These are phyloP conservation scores for Hemileccinum rubropunctum DNA, from an alignment of 768 basidiomycete genomes.

Conservation along the genomic window DNA sequence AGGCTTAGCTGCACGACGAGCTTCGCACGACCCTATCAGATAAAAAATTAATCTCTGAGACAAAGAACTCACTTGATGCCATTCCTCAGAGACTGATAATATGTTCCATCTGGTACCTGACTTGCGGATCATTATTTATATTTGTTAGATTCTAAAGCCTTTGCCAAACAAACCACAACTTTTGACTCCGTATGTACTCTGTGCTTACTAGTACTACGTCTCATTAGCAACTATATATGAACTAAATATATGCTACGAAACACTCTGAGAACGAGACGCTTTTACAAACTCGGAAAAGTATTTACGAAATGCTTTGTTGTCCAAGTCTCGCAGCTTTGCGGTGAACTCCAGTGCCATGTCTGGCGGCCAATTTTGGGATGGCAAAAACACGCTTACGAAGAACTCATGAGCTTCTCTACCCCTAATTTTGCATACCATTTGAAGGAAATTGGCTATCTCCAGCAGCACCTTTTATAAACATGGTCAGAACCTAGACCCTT, in stretches of 20 bases:
- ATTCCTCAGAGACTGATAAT: constrained; percentile 18
- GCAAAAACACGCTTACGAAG: constrained; percentile 76
- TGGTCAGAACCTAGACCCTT: not conserved
- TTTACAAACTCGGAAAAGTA: constrained; percentile 85
- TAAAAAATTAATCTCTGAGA: not conserved
- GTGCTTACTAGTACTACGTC: too few species aligned
- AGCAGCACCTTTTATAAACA: constrained; percentile 63
- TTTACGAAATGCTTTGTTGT: constrained; percentile 76
- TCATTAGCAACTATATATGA: not conserved
- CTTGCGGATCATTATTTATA: constrained; percentile 24
- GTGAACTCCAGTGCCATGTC: constrained; percentile 77
- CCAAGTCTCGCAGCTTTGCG: constrained; percentile 68
- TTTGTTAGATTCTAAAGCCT: constrained; percentile 33
- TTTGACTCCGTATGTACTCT: not conserved
- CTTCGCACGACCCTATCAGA: constrained; percentile 19
- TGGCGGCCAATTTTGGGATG: constrained; percentile 84
- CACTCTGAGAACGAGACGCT: constrained; percentile 53
- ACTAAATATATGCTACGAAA: constrained; percentile 42
- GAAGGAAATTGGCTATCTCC: constrained; percentile 85
- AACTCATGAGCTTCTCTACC: constrained; percentile 82
- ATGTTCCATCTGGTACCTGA: constrained; percentile 15
- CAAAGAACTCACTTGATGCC: constrained; percentile 28
- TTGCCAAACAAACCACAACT: constrained; percentile 27
- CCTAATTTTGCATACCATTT: constrained; percentile 71
- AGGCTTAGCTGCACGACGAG: constrained; percentile 34